phyloP scores from a whole-genome alignment of 352 stramenopile species.

The Globisporangium acanthophoron region DNA sequence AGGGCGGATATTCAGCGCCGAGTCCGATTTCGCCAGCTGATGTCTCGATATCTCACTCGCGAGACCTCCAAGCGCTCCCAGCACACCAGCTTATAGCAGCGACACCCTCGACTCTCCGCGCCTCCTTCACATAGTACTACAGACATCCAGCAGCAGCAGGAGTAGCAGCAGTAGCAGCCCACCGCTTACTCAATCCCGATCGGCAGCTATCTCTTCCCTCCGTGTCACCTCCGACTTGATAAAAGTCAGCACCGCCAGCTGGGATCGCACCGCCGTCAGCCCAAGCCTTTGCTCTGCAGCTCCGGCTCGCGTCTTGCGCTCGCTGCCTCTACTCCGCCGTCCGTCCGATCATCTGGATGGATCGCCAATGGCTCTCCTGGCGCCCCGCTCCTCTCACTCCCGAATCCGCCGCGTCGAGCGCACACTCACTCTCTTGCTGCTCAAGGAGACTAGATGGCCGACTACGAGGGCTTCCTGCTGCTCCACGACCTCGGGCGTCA shows the following conservation, averaged over 20 bases:
- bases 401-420: not conserved
- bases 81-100: too few relatives aligned
- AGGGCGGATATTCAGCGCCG: too few relatives aligned
- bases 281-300: not conserved
- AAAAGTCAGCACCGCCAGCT: constrained; percentile 11
- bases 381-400: not conserved
- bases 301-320: constrained; percentile 5
- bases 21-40: too few relatives aligned
- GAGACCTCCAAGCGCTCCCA: too few relatives aligned
- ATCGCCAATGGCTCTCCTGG: not conserved
- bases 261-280: not conserved
- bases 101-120: too few relatives aligned
- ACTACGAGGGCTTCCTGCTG: constrained; percentile 78
- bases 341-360: not conserved
- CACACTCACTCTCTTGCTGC: not conserved
- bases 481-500: constrained; percentile 40
- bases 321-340: not conserved
- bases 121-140: too few relatives aligned
- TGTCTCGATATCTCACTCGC: too few relatives aligned
- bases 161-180: not conserved
- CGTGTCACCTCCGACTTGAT: not conserved
- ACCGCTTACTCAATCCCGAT: not conserved
- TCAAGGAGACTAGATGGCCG: constrained; percentile 37
- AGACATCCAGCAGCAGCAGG: too few relatives aligned
- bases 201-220: not conserved